Conservation (phyloP, 1,284 basidiomycete species). For the Testicularia cyperi region DNA sequence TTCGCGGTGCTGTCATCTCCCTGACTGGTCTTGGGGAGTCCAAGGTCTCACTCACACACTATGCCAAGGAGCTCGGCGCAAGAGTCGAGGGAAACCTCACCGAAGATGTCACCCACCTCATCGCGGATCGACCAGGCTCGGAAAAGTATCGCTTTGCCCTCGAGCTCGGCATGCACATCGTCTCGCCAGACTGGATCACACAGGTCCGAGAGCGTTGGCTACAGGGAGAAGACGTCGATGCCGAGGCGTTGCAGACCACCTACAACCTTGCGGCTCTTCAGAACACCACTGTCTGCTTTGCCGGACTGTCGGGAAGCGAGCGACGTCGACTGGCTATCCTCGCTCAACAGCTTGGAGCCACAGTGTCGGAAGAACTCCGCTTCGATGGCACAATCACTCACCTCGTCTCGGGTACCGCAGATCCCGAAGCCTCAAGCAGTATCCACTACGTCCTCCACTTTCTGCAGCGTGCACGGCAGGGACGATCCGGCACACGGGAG, state of each 20-base stretch:
- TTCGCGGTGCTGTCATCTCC: conserved; percentile 69
- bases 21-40: conserved; percentile 71
- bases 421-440: conserved; percentile 66
- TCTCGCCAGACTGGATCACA: conserved; percentile 71
- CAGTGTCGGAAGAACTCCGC: conserved; percentile 43
- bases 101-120: conserved; percentile 75
- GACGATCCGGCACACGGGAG: conserved; percentile 69
- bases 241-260: conserved; percentile 65
- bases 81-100: conserved; percentile 70
- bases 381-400: conserved; percentile 61
- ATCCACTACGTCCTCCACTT: conserved; percentile 34
- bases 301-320: conserved; percentile 52
- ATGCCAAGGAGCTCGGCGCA: conserved; percentile 75
- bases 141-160: conserved; percentile 82
- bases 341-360: conserved; percentile 21
- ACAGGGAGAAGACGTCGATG: conserved; percentile 72
- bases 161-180: conserved; percentile 72
- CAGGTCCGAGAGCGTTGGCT: conserved; percentile 74
- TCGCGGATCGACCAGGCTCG: conserved; percentile 71
- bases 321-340: conserved; percentile 16
- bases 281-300: conserved; percentile 68
- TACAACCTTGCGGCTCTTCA: conserved; percentile 71
- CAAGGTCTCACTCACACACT: conserved; percentile 71
- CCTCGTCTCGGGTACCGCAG: conserved; percentile 62
- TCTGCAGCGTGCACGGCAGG: conserved; percentile 60